Evolutionary conservation across 768 basidiomycete species (phyloP).

Genomic region (Amanita thiersii): DNA sequence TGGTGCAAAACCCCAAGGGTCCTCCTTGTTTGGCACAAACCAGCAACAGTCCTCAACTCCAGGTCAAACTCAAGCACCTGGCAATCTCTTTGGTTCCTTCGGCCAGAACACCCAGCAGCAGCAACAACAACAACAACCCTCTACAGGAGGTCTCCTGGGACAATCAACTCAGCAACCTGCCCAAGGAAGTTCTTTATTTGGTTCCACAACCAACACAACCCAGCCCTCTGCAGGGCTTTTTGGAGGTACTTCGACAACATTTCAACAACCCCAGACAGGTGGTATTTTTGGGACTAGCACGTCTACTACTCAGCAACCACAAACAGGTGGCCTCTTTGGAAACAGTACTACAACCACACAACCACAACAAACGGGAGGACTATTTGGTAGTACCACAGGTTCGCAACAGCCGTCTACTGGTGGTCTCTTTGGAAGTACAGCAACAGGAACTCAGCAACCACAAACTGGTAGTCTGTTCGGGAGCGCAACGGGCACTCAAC

Average conservation of each 20-base stretch:
- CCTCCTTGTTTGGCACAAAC: constrained; percentile 27
- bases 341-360: no score
- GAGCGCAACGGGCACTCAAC: constrained; percentile 9
- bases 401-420: constrained; percentile 7
- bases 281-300: background rate
- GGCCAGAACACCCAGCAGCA: constrained; percentile 16
- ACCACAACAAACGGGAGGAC: no score
- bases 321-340: no score
- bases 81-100: constrained; percentile 11
- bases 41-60: constrained; percentile 17
- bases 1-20: constrained; percentile 26
- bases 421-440: constrained; percentile 3
- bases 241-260: background rate
- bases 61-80: constrained; percentile 16
- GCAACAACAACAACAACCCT: constrained; percentile 17
- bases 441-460: constrained; percentile 11
- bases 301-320: background rate
- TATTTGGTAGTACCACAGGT: constrained; percentile 3
- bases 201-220: background rate
- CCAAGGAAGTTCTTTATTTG: constrained; percentile 8
- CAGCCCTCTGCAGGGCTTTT: background rate
- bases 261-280: background rate
- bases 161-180: constrained; percentile 12
- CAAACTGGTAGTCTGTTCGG: constrained; percentile 10
- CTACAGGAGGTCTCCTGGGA: constrained; percentile 14